Conservation (phyloP, 805 yeast genomes). For the Kazachstania kunashirensis region DNA sequence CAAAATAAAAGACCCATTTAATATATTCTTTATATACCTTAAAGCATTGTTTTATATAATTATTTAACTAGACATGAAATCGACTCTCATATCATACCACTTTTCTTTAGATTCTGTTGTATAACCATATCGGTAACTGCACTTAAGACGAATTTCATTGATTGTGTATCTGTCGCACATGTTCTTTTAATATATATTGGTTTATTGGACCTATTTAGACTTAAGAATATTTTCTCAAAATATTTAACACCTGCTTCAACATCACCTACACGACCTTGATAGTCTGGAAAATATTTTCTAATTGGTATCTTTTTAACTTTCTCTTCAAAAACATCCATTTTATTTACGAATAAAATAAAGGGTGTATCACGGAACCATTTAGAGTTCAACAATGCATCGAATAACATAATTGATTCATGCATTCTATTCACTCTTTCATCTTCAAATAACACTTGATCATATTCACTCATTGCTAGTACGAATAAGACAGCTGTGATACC, state of each 20-base stretch:
- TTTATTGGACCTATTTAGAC: slow-evolving; percentile 49
- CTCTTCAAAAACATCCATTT: slow-evolving; percentile 68
- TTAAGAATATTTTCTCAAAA: slow-evolving; percentile 58
- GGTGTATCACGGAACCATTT: slow-evolving; percentile 81
- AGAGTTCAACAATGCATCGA: slow-evolving; percentile 75
- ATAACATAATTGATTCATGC: slow-evolving; percentile 79
- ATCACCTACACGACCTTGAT: slow-evolving; percentile 53
- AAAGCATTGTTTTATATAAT: no score
- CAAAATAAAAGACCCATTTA: not conserved
- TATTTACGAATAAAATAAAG: slow-evolving; percentile 80
- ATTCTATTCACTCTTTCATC: slow-evolving; percentile 83
- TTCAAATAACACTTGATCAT: slow-evolving; percentile 85
- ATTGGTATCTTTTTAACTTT: slow-evolving; percentile 63
- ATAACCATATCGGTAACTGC: slow-evolving; percentile 90
- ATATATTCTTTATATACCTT: not conserved
- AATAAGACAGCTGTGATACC: slow-evolving; percentile 80
- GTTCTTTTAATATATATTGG: slow-evolving; percentile 89
- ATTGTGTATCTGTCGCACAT: slow-evolving; percentile 86
- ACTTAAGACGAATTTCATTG: slow-evolving; percentile 81
- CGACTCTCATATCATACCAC: slow-evolving; percentile 65
- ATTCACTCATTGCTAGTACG: slow-evolving; percentile 84
- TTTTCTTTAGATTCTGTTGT: slow-evolving; percentile 67
- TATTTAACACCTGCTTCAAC: slow-evolving; percentile 58
- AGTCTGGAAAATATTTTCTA: slow-evolving; percentile 68
- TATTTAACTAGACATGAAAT: no score